Evolutionary conservation across 2,329 filamentous ascomycete species (phyloP), one percentile per base, ranked within the genome.

Genomic region (Sporothrix phasma): DNA sequence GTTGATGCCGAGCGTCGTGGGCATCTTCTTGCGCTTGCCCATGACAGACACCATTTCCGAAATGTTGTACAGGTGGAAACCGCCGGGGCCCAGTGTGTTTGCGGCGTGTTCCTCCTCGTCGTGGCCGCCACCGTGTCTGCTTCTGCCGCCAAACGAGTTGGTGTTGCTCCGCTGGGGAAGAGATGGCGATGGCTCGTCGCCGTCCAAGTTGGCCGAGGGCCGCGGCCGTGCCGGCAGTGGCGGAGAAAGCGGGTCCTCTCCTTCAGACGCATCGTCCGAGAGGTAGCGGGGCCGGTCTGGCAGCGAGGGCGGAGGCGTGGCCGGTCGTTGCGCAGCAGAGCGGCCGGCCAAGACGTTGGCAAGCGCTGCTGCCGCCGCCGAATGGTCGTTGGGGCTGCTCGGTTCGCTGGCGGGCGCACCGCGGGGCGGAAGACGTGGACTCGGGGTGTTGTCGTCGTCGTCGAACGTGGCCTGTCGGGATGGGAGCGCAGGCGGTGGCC

Each of bases 21-120:
- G 92, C 90, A 97, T 94, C 78, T 97, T 97, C 80, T 96, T 96
- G 71, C 90, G 88, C 79, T 96, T 96, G 64, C 93, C 93, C 85
- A 96, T 92, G 51, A 94, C 86, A n/a, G 92, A 93, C 4, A 96
- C 85, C 89, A 96, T 96, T 76, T 97, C 93, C 73, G 92, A 96
- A 71, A 97, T 92, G 71, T 96, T 97, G 77, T 97, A 97, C 74
- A 97, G 81, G 72, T 95, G 92, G 72, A 92, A 97, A 1, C 90
- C 90, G 19, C 90, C 89, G 5, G 90, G 89, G 1, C 88, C 87
- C 34, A 78, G 74, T n/a, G 62, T 5, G 3, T 39, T 61, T 0
- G 34, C 4, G 1, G 73, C 69, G 31, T 70, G 68, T 45, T 69
- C 24, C 31, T 71, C 70, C 15, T 76, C 74, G 24, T 73, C 72